Evolutionary conservation across 1,139 yeast species (phyloP), one percentile per base, ranked within the genome.

Genomic region (Lodderomyces metapsilosis): DNA sequence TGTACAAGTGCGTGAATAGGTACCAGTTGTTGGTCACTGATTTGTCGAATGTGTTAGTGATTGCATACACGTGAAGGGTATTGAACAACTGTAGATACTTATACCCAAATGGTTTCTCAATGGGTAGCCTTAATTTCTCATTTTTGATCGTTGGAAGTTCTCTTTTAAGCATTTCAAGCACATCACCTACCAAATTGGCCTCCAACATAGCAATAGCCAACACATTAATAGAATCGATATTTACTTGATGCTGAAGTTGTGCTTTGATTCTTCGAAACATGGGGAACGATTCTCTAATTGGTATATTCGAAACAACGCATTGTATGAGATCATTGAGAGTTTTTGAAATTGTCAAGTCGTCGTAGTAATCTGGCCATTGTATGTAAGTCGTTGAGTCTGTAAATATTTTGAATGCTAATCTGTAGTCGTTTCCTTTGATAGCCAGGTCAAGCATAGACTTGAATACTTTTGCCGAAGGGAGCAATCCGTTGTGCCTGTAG

Each of bases 11-110:
- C 1, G 80, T 80, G 51, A 82, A 86, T 8, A 85, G 61, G 3
- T 71, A 74, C 88, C 89, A 83, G 34, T 82, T 81, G 4, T 78
- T 68, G 42, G 78, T 80, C 40, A 48, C 58, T 0, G 73, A 58
- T 11, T 66, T 60, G 42, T 76, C 77, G 20, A 68, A 64, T 3
- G 62, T 58, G 43, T 66, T 67, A 0, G 68, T 57, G 23, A 74
- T 56, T 1, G 79, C 72, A 54, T 74, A 81, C 4, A 67, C 60
- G 51, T 73, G 74, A 35, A 84, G 58, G 1, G 61, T 56, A 12
- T 73, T 61, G 54, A 70, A 71, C 2, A 72, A 53, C 9, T 53
- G 49, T 6, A 51, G 49, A 46, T 72, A 68, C 23, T 64, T 58
- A 8, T 39, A 27, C 2, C 64, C 62, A 46, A 54, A 63, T 0